These are phyloP conservation scores for Nannochloropsis salina DNA, from an alignment of 108 stramenopile species.

Conservation along the genomic window DNA sequence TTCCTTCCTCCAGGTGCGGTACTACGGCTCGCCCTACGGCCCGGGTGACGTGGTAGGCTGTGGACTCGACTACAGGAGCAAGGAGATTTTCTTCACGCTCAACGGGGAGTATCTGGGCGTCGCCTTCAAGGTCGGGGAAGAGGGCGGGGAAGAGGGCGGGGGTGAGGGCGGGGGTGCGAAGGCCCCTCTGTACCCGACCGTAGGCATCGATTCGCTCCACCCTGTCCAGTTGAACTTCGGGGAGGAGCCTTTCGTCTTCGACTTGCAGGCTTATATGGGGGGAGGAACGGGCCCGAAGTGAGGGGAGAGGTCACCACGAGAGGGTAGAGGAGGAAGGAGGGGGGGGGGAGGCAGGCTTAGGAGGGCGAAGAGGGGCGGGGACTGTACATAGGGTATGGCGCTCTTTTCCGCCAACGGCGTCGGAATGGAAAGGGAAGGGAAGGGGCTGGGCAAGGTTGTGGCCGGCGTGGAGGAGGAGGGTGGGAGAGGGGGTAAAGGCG, in stretches of 20 bases:
- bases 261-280: constrained; percentile 9
- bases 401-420: too few species aligned
- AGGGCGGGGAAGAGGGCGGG: too few species aligned
- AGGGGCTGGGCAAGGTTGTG: too few species aligned
- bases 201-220: constrained; percentile 36
- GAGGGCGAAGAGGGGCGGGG: too few species aligned
- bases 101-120: constrained; percentile 44
- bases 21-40: constrained; percentile 35
- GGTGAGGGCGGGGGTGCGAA: not conserved
- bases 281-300: too few species aligned
- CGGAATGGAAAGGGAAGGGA: too few species aligned
- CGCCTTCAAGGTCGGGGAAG: constrained; percentile 29
- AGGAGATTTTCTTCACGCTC: constrained; percentile 50
- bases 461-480: not conserved
- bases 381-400: too few species aligned
- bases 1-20: not conserved
- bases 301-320: too few species aligned
- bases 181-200: constrained; percentile 41
- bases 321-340: too few species aligned
- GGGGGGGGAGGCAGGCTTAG: too few species aligned
- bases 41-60: constrained; percentile 45
- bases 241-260: constrained; percentile 33
- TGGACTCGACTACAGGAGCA: constrained; percentile 38
- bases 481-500: not conserved
- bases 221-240: constrained; percentile 44